Base-by-base conservation (phyloP, 305 asterid genomes). In the Stenogyne calaminthoides region DNA sequence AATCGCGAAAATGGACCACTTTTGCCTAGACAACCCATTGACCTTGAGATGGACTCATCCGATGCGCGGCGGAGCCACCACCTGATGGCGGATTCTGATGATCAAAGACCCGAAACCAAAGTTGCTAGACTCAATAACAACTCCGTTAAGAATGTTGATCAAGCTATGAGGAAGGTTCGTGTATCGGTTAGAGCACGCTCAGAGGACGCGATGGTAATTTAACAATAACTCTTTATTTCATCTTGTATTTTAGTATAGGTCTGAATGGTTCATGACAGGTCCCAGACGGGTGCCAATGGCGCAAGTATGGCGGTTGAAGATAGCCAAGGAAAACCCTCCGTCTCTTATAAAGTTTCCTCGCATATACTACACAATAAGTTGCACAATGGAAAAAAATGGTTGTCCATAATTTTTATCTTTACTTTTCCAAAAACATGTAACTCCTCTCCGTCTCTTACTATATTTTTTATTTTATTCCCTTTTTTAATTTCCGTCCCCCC, bases 251-350 rank as follows among this genome's bases (percentile, higher is more conserved):
- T 11, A 5, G 5, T 36, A 54, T 20, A 55, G 5, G 4, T 20
- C 10, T 19, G 16, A 12, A 66, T 56, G 52, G 62, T 69, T 0
- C 15, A 22, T 40, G 85, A 8, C 5, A 72, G 99, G 90, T 94
- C 20, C 80, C 93, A 0, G 99, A 94, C 79, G 97, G 97, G 69
- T 91, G 97, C 37, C 99, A 94, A 82, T 94, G 99, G 97, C 81
- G 99, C 9, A 94, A 94, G 72, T 94, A 94, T 12, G 99, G 99
- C n/a, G n/a, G 9, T 97, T 91, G 77, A 94, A 94, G 80, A 88
- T 91, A 87, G 97, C 99, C 0, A 94, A 94, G 75, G 99, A 97
- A 32, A 94, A 94, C 77, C 97, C 97, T n/a, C n/a, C n/a, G n/a
- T n/a, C n/a, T n/a, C n/a, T n/a, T n/a, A n/a, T n/a, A n/a, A n/a